Evolutionary conservation across 2,329 filamentous ascomycete species (phyloP), one percentile per base, ranked within the genome.

Genomic region (Pseudonectria buxi): DNA sequence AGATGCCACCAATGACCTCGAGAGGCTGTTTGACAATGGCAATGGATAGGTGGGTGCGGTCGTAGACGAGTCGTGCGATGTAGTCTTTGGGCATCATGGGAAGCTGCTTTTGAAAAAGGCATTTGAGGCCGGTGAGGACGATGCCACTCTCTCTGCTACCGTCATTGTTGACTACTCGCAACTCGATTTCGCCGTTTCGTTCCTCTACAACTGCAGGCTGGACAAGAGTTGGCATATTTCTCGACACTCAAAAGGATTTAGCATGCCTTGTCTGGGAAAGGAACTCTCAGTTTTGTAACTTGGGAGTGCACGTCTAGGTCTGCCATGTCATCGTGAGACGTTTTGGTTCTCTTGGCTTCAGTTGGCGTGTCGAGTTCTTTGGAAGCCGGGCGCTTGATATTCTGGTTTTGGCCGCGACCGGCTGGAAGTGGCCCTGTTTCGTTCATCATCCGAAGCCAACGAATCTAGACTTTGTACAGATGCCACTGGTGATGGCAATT

Each of bases 51-150:
- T 98, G 92, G 5, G 90, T 95, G 34, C 92, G 82, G 62, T 98
- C 92, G 65, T 98, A 98, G 39, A 98, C 92, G 7, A 98, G 78
- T 26, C 92, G 85, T 4, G 92, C 92, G 51, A 98, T 96, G 60
- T 98, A 98, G 57, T 96, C 92, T 62, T 96, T 95, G 10, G 92
- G 92, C 92, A 98, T 98, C 63, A 96, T 96, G 1, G 92, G 92
- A 6, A 98, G 72, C 57, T 98, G 92, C 53, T 96, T 96, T 59
- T 98, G 92, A 54, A 98, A 96, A 46, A 98, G 94, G 57, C 89
- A 95, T 60, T 96, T 98, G 36, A 98, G 71, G 11, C 92, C 92
- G 0, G 90, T 95, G 40, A 98, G 72, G 50, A 98, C 94, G 55
- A 96, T 94, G 47, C 89, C 81, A 56, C 85, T 92, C 54, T 95